Base-by-base conservation (phyloP, 1,139 yeast genomes). In the Oligophagozyma castellii region DNA sequence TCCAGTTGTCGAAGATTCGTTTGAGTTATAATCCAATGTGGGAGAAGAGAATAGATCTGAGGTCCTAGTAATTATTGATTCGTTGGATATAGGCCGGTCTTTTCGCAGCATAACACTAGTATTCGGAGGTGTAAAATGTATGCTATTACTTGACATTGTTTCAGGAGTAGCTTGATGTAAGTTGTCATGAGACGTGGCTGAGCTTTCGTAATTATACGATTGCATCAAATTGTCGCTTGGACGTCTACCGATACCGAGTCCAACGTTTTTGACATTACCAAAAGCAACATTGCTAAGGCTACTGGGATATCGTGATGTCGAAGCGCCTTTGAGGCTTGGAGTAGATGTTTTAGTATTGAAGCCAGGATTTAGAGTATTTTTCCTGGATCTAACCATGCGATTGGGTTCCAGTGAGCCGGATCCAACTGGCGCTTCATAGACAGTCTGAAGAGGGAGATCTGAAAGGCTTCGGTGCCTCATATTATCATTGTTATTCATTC, bases 201-300 rank as follows among this genome's bases (percentile, higher is more conserved):
- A 12, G 6, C 13, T 25, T 7, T 18, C 20, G 10, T 18, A 18
- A 18, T 18, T 18, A 7, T 7, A 18, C 29, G 7, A 36, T 24
- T 36, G 33, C 23, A 48, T 27, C 19, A 51, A 31, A 31, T 51
- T 52, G 22, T 52, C 55, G 28, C 55, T 48, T 5, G 57, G 57
- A 30, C 56, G 40, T 22, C 56, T 39, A 4, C 42, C 46, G 14
- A 44, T 35, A 3, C 49, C 52, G 14, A 48, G 29, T 6, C 48
- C 51, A 2, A 43, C 35, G 19, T 42, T 39, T 23, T 43, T 43
- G 24, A 36, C 33, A 10, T 12, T 12, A 12, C 26, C 13, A 7
- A 21, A 24, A 7, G 28, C 18, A 13, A 16, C 19, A 18, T 16
- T 15, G 14, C 21, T 25, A 7, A 18, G 20, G 10, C 20, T 18